These are phyloP conservation scores for Trichoderma atroviride DNA, from an alignment of 2,329 filamentous ascomycete species.

Conservation along the genomic window DNA sequence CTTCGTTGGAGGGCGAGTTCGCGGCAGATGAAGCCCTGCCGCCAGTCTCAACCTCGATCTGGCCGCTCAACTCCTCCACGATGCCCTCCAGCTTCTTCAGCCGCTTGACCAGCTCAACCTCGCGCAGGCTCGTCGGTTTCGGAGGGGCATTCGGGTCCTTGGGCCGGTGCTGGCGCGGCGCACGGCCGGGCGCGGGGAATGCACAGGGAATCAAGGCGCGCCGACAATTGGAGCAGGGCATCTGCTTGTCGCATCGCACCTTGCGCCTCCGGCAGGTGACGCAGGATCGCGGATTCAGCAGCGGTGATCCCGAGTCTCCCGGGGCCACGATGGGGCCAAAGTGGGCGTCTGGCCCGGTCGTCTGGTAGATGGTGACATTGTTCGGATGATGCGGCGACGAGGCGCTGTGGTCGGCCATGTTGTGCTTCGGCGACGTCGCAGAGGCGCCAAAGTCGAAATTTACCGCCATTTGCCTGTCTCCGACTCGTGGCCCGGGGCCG, in stretches of 20 bases:
- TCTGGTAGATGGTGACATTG: constrained; percentile 46
- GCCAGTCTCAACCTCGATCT: constrained; percentile 58
- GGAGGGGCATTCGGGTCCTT: constrained; percentile 65
- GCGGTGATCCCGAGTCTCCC: constrained; percentile 39
- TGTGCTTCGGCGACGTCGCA: constrained; percentile 30
- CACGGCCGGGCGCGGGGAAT: constrained; percentile 73
- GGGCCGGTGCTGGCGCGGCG: constrained; percentile 66
- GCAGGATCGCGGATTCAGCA: constrained; percentile 53
- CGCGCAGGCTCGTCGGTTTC: constrained; percentile 63
- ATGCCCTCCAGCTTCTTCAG: constrained; percentile 75
- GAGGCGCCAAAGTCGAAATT: constrained; percentile 34
- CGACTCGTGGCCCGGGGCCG: background rate
- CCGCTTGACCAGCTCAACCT: constrained; percentile 71
- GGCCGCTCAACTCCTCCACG: constrained; percentile 68
- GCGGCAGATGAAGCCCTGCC: constrained; percentile 38
- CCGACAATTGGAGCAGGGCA: constrained; percentile 75
- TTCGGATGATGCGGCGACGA: constrained; percentile 33
- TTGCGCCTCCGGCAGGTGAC: constrained; percentile 60
- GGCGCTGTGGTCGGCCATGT: constrained; percentile 28
- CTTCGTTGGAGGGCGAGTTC: constrained; percentile 34
- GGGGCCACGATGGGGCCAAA: constrained; percentile 41
- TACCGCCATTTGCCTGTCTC: constrained; percentile 11
- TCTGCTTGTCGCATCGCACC: constrained; percentile 77
- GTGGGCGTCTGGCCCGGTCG: constrained; percentile 45
- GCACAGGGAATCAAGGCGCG: constrained; percentile 71